Evolutionary conservation across 2,329 filamentous ascomycete genomes (phyloP).

Genomic region (Pseudogymnoascus sp.): DNA sequence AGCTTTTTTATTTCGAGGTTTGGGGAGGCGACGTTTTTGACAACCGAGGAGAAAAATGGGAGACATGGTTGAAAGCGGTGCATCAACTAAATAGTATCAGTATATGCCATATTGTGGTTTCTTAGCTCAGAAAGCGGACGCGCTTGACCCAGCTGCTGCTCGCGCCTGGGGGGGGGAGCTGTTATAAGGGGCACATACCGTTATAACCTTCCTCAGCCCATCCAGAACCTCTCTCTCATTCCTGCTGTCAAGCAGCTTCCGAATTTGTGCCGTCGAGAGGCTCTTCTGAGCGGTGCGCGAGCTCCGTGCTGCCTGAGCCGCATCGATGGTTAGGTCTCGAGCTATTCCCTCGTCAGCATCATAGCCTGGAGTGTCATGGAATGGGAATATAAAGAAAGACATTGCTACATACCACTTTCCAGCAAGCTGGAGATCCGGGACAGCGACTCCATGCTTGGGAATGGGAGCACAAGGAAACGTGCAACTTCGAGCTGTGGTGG

Average conservation of each 20-base stretch:
- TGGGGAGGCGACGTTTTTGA: conserved; percentile 94
- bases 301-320: conserved; percentile 76
- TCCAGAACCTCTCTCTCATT: conserved; percentile 90
- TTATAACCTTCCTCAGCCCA: conserved; percentile 78
- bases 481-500: conserved; percentile 19
- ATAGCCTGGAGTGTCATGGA: not conserved
- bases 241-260: conserved; percentile 89
- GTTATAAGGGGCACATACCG: conserved; percentile 48
- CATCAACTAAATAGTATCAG: conserved; percentile 65
- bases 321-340: conserved; percentile 94
- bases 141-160: conserved; percentile 10
- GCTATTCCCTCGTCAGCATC: conserved; percentile 44
- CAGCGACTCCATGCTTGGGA: conserved; percentile 79
- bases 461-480: not conserved
- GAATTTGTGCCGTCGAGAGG: conserved; percentile 75
- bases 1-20: conserved; percentile 96
- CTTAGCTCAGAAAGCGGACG: conserved; percentile 12
- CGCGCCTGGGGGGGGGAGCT: not conserved
- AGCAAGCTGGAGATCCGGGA: conserved; percentile 88
- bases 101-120: not conserved
- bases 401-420: conserved; percentile 67
- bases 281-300: conserved; percentile 54
- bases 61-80: conserved; percentile 83
- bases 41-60: conserved; percentile 91
- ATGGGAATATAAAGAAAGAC: not conserved